Percentiles rank a stretch among this genome's conserved stretches.
phyloP scores from a whole-genome alignment of 2,329 filamentous ascomycete species.

The Xylaria sp. region DNA sequence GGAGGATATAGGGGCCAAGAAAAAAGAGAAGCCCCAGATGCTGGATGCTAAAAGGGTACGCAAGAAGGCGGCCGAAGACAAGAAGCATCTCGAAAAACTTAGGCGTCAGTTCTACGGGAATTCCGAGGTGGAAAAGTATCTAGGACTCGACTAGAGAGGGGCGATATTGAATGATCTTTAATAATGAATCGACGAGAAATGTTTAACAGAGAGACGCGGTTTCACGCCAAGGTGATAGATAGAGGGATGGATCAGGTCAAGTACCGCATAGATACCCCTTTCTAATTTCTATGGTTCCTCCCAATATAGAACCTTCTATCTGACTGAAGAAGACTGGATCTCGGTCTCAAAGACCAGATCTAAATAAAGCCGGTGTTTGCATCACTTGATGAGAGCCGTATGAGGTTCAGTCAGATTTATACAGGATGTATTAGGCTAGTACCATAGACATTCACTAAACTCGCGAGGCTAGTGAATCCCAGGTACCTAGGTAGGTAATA shows the following conservation, averaged over 20 bases:
- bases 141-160: constrained; percentile 57
- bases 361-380: neutral
- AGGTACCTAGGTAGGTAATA: no score
- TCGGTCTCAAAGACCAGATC: neutral
- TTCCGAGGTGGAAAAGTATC: constrained; percentile 80
- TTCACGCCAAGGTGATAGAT: neutral
- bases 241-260: constrained; percentile 10
- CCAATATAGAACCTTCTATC: neutral
- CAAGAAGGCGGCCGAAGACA: constrained; percentile 70
- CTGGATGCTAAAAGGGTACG: constrained; percentile 78
- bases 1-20: constrained; percentile 53
- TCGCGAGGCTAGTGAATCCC: neutral
- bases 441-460: neutral
- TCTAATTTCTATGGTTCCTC: neutral
- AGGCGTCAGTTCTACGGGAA: constrained; percentile 78
- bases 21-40: constrained; percentile 57
- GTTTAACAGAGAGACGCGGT: neutral
- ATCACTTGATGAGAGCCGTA: neutral
- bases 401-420: neutral
- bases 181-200: constrained; percentile 20
- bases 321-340: neutral
- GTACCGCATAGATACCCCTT: constrained; percentile 28
- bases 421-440: neutral
- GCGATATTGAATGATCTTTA: neutral
- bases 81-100: constrained; percentile 70